Evolutionary conservation across 2,329 filamentous ascomycete genomes (phyloP), one percentile per base, ranked within the genome.

Genomic region (Zelopaecilomyces penicillatus): DNA sequence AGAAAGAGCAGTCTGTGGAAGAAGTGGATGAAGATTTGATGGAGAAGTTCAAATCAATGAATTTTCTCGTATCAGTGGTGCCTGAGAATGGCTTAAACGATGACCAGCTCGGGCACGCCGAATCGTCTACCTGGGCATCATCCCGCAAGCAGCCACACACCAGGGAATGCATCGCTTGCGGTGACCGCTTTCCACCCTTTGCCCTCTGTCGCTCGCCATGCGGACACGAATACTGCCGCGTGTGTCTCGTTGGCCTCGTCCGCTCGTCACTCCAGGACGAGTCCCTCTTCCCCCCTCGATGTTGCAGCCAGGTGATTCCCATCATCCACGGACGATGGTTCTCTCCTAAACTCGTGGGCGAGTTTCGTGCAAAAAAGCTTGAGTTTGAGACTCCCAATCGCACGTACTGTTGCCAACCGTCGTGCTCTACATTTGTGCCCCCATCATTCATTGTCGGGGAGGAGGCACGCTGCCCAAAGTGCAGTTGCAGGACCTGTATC

Each of bases 221-320:
- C 56, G 7, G 55, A 0, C 74, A 82, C 47, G 57, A 66, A 1
- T 81, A 19, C 53, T 82, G 77, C 51, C 56, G 53, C 0, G 49
- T 45, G 1, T 82, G 78, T 50, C 50, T 81, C 0, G 50, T 51
- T 0, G 41, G 47, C 0, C 63, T 75, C 0, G 70, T 80, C 50
- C 10, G 50, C 0, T 42, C 54, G 0, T 63, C 71, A 0, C 60
- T 76, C 12, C 56, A 43, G 0, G 69, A 77, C 46, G 71, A 80
- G 39, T 61, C 64, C 0, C 50, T 75, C 0, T 82, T 77, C 42
- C 78, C 77, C 0, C 74, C 75, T 0, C 59, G 65, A 5, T 82
- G 76, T 55, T 80, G 76, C 50, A 42, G 54, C 0, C 49, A 67
- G 31, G 48, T 54, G 0, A 70, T 81, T 2, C 54, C 66, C 0